These are phyloP conservation scores for Globisporangium nagaii DNA, from an alignment of 352 stramenopile genomes.

Conservation along the genomic window DNA sequence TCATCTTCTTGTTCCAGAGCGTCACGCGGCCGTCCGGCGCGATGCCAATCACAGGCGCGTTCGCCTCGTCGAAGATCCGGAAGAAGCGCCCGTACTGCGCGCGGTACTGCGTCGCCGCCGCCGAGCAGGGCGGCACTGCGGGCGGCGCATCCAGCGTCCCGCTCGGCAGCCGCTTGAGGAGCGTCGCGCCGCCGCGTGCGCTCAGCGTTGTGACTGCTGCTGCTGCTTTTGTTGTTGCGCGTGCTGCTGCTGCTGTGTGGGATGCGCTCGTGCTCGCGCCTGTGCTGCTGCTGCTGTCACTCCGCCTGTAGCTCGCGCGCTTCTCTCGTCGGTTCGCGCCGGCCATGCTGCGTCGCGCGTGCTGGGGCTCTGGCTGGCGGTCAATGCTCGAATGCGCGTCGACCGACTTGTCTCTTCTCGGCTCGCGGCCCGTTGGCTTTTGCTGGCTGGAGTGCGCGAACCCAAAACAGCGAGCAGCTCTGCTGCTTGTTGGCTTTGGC, in stretches of 20 bases:
- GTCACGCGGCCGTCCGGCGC: conserved; percentile 34
- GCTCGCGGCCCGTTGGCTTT: not conserved
- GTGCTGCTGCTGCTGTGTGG: not conserved
- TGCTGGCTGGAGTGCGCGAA: not conserved
- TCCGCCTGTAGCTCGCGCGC: not conserved
- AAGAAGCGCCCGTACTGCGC: conserved; percentile 23
- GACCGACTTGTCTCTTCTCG: not conserved
- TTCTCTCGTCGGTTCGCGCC: conserved; percentile 1
- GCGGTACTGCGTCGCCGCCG: conserved; percentile 2
- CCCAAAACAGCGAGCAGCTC: not conserved
- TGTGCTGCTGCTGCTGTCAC: not conserved
- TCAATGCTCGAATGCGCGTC: not conserved
- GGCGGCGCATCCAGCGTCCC: not conserved
- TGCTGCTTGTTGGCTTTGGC: not conserved
- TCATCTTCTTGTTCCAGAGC: conserved; percentile 65
- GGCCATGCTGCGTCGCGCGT: too few relatives aligned
- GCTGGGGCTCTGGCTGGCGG: not conserved
- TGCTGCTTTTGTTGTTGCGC: not conserved
- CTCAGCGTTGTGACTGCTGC: not conserved
- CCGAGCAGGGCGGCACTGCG: too few relatives aligned
- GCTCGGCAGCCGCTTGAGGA: conserved; percentile 4
- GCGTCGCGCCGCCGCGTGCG: not conserved
- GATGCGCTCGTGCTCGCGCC: not conserved
- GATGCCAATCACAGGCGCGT: conserved; percentile 43
- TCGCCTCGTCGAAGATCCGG: conserved; percentile 45